Evolutionary conservation across 176 grass and related monocot genomes (phyloP).

Genomic region (Leersia perrieri): DNA sequence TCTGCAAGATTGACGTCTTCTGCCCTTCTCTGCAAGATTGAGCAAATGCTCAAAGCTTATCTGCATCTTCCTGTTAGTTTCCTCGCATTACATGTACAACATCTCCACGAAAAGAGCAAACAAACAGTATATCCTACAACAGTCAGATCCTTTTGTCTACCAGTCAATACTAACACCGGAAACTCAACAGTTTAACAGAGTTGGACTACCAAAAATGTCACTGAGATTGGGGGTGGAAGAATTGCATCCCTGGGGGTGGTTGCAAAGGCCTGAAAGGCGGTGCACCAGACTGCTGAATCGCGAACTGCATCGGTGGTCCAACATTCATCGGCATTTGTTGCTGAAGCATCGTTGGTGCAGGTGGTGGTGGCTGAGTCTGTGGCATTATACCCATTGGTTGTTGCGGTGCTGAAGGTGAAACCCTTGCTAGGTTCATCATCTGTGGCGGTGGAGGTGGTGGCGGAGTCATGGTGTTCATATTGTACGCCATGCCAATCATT

Average conservation of each 20-base stretch:
- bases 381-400: constrained; percentile 45
- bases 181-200: constrained; percentile 37
- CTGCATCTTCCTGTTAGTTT: constrained; percentile 26
- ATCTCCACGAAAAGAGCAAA: constrained; percentile 23
- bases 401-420: constrained; percentile 36
- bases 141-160: constrained; percentile 45
- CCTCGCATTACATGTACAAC: constrained; percentile 60
- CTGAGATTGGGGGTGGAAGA: constrained; percentile 67
- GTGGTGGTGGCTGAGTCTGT: constrained; percentile 30
- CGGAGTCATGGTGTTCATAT: constrained; percentile 41
- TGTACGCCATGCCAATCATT: constrained; percentile 69
- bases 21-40: not conserved
- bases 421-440: constrained; percentile 59
- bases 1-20: not conserved
- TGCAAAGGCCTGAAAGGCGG: constrained; percentile 75
- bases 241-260: constrained; percentile 69
- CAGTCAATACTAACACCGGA: constrained; percentile 42
- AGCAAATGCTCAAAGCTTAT: not conserved
- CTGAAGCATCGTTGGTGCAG: constrained; percentile 47
- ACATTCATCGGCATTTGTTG: constrained; percentile 59
- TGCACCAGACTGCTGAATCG: constrained; percentile 51
- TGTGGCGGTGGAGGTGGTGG: constrained; percentile 37
- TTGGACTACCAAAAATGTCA: constrained; percentile 52
- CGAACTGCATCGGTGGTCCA: constrained; percentile 48
- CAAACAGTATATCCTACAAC: constrained; percentile 43